Evolutionary conservation across 2,329 filamentous ascomycete species (phyloP), one percentile per base, ranked within the genome.

Genomic region (Aspergillus ruber): DNA sequence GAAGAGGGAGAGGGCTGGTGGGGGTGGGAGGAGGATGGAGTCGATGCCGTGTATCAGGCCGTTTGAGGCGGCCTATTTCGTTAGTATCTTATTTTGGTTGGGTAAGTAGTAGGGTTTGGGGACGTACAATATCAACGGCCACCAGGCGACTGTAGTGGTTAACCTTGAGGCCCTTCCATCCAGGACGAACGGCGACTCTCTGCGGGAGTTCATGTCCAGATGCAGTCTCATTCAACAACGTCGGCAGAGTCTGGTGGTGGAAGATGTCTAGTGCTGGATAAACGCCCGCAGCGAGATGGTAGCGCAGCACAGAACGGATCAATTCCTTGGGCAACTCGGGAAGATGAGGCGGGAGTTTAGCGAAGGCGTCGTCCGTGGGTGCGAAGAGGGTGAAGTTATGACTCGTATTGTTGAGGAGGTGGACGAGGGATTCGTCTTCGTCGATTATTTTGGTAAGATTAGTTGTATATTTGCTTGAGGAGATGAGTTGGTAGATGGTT

Each of bases 31-130:
- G n/a, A 95, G 77, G 46, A 93, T 74, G 51, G 74, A 76, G 70
- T 90, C 81, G 46, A 95, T 71, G 40, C 80, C 85, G 67, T 95
- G 90, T 54, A 94, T 81, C 35, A 93, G 75, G 38, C 90, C 90
- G 62, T 95, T 95, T 51, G 80, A 84, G 36, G 82, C 85, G 62
- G 79, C 77, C 83, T 85, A 32, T 42, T 42, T 44, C 15, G 23
- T 13, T 53, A 21, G 13, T 4, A 38, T 29, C 8, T 23, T 33
- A 15, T 7, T 29, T 10, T 8, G 25, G n/a, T 10, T 2, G 21
- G 23, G 3, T n/a, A 33, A 15, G n/a, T n/a, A n/a, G n/a, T n/a
- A n/a, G n/a, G n/a, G n/a, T n/a, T n/a, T 7, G 20, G 17, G 23
- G 20, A 49, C 65, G 56, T 72, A 87, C 83, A 56, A 93, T 80